Evolutionary conservation across 1,284 basidiomycete genomes (phyloP).

Genomic region (Cutaneotrichosporon sp.): DNA sequence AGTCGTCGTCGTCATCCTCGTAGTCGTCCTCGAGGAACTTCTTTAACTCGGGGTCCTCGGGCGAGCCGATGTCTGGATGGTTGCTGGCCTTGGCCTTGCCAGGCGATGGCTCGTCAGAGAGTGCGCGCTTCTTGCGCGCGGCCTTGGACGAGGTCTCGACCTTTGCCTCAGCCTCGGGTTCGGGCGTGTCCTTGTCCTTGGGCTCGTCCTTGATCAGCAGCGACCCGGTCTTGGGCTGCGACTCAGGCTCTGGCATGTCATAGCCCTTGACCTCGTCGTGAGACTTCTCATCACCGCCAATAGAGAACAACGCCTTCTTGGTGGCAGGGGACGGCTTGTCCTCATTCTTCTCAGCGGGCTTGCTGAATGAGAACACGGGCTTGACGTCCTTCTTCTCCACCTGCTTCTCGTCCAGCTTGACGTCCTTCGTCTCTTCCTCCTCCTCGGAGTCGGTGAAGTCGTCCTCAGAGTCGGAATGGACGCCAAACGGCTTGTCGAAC

Average conservation of each 20-base stretch:
- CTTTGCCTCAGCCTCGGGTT: slow-evolving; percentile 2
- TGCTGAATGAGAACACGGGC: slow-evolving; percentile 1
- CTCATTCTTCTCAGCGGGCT: not conserved
- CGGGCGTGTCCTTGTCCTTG: not conserved
- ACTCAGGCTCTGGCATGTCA: not conserved
- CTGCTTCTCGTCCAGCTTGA: slow-evolving; percentile 1
- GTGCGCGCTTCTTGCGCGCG: not conserved
- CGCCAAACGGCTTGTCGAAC: not conserved
- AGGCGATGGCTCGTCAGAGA: not conserved
- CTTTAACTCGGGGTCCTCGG: slow-evolving; percentile 13
- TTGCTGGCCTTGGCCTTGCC: not conserved
- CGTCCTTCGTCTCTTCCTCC: slow-evolving; percentile 9
- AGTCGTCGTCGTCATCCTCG: slow-evolving; percentile 27
- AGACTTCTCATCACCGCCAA: not conserved
- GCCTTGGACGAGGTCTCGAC: not conserved
- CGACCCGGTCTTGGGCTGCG: not conserved
- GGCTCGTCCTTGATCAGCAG: not conserved
- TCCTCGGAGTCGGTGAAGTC: not conserved
- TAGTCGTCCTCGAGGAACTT: slow-evolving; percentile 16
- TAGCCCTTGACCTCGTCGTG: not conserved
- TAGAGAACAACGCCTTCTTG: not conserved
- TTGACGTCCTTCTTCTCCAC: slow-evolving; percentile 2
- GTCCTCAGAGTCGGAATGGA: not conserved
- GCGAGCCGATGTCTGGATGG: not conserved
- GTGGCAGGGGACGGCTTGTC: not conserved